Evolutionary conservation across 306 rosid species (phyloP).

Genomic region (Lithocarpus polystachyus): DNA sequence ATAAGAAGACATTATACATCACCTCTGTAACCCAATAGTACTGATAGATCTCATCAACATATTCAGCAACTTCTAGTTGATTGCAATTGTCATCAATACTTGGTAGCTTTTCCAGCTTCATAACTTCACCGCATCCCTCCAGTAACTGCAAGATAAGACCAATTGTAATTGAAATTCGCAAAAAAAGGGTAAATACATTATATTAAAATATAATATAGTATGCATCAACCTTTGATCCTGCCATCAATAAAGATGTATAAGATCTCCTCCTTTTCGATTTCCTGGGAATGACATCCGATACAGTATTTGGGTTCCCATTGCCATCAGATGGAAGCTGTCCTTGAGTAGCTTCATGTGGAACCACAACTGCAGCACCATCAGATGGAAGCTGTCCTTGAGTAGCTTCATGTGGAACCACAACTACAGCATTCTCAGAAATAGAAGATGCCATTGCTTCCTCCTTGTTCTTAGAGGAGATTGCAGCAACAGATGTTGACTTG

Average conservation of each 20-base stretch:
- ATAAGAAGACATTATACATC: constrained; percentile 16
- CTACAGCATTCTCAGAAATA: constrained; percentile 30
- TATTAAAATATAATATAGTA: constrained; percentile 4
- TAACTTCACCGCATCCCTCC: constrained; percentile 43
- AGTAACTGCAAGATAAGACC: constrained; percentile 50
- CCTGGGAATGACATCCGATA: constrained; percentile 30
- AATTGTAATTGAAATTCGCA: constrained; percentile 19
- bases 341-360: constrained; percentile 36
- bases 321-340: constrained; percentile 38
- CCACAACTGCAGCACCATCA: constrained; percentile 10
- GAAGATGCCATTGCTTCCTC: constrained; percentile 30
- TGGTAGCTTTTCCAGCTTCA: constrained; percentile 52
- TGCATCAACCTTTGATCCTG: constrained; percentile 65
- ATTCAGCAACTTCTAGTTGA: constrained; percentile 89
- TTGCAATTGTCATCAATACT: constrained; percentile 66
- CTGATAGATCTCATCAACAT: constrained; percentile 72
- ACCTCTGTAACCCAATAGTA: constrained; percentile 92
- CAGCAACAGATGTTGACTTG: constrained; percentile 34
- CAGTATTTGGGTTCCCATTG: constrained; percentile 30
- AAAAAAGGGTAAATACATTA: constrained; percentile 2
- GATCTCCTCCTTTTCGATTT: constrained; percentile 65
- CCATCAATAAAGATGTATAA: constrained; percentile 62
- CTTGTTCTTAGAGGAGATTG: constrained; percentile 39
- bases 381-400: constrained; percentile 35
- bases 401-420: constrained; percentile 30